Evolutionary conservation across 2,329 filamentous ascomycete species (phyloP), one percentile per base, ranked within the genome.

Genomic region (Parascedosporium putredinis): DNA sequence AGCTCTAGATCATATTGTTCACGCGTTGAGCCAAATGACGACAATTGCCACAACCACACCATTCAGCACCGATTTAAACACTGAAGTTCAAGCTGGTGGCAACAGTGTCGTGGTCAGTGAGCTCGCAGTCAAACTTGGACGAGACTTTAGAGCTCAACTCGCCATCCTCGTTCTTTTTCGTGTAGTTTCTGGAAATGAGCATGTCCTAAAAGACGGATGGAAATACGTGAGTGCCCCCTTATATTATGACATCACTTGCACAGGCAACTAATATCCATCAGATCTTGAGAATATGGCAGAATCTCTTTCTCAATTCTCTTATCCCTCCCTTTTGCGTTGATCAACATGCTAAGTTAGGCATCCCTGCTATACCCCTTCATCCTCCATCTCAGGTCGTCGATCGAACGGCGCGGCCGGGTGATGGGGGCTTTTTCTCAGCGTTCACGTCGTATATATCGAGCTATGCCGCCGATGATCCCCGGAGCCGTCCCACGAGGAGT

Each of bases 21-120:
- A 86, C 62, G 93, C 88, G 52, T 75, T 98, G 46, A 86, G 88
- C 59, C 84, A 85, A 56, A 97, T 98, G 69, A 94, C 88, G 57
- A 94, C 88, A 1, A 70, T 98, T 51, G 85, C 88, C 10, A 83
- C 84, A 4, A 82, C 87, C 50, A 73, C 72, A 2, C 79, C 85
- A 3, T 86, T 86, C 43, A 95, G 86, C 63, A 98, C 91, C 2
- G 72, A 81, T 8, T 75, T 98, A 24, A 98, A 98, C 61, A 97
- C 94, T 0, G 93, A 97, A 65, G 88, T 98, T 2, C 90, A 97
- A 64, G 88, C 84, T 10, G 88, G 86, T 2, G 86, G 93, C 56
- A 90, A 86, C 65, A 93, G 84, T 60, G 88, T 98, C 51, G 98
- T 98, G 93, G 94, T 98, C 57, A 97, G 91, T 63, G 91, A 97